phyloP scores from a whole-genome alignment of 495 filamentous ascomycete species.

The Penicillium mononematosum region DNA sequence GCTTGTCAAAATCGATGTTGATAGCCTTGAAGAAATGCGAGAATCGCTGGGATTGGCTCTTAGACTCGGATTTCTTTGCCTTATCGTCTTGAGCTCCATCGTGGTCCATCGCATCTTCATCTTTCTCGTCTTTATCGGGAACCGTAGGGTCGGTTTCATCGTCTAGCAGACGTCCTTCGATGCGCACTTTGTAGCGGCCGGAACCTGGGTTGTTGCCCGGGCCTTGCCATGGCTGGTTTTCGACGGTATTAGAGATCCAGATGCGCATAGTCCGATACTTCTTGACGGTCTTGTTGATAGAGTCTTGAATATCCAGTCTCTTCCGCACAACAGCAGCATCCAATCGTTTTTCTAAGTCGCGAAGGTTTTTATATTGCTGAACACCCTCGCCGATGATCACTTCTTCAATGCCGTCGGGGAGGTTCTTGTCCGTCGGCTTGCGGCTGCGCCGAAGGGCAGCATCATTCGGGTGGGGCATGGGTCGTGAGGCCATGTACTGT shows the following conservation, averaged over 20 bases:
- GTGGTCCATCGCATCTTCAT: slow-evolving; percentile 61
- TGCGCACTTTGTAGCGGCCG: slow-evolving; percentile 79
- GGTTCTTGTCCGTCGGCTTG: slow-evolving; percentile 90
- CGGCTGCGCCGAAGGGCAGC: slow-evolving; percentile 70
- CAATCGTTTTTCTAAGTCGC: slow-evolving; percentile 82
- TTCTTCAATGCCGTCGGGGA: slow-evolving; percentile 86
- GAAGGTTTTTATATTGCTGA: slow-evolving; percentile 73
- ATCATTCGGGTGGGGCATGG: slow-evolving; percentile 42
- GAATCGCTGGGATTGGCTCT: slow-evolving; percentile 58
- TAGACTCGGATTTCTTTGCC: slow-evolving; percentile 43
- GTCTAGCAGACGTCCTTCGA: slow-evolving; percentile 86
- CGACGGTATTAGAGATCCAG: slow-evolving; percentile 94
- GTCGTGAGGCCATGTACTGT: slow-evolving; percentile 44
- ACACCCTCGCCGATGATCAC: slow-evolving; percentile 77
- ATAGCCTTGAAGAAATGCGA: slow-evolving; percentile 96
- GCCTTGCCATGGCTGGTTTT: slow-evolving; percentile 88
- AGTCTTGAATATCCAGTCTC: slow-evolving; percentile 83
- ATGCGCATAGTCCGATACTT: slow-evolving; percentile 83
- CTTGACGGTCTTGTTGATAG: slow-evolving; percentile 75
- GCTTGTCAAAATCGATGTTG: slow-evolving; percentile 79
- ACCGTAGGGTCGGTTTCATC: slow-evolving; percentile 55
- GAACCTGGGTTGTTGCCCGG: slow-evolving; percentile 43
- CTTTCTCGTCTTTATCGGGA: slow-evolving; percentile 58
- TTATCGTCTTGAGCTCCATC: slow-evolving; percentile 41
- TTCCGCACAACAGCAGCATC: slow-evolving; percentile 97